Evolutionary conservation across 768 basidiomycete genomes (phyloP).

Genomic region (Amanita rubescens): DNA sequence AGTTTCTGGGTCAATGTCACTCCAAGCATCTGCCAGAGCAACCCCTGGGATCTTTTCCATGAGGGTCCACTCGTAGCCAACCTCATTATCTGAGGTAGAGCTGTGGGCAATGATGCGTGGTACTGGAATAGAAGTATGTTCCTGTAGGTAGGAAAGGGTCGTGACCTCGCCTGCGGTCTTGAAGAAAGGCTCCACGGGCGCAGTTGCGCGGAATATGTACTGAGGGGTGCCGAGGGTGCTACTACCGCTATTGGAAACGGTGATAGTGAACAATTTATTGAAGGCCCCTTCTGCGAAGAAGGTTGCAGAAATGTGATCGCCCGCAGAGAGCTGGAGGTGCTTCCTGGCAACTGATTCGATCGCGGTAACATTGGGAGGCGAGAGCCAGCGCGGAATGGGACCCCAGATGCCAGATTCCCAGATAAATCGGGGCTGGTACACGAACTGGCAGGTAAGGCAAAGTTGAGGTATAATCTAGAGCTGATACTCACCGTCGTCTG

Average conservation of each 20-base stretch:
- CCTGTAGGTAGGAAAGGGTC: slow-evolving; percentile 10
- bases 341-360: slow-evolving; percentile 6
- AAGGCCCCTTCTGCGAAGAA: slow-evolving; percentile 6
- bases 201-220: slow-evolving; percentile 6
- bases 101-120: slow-evolving; percentile 12
- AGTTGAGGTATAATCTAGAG: slow-evolving; percentile 2
- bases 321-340: slow-evolving; percentile 4
- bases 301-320: slow-evolving; percentile 3
- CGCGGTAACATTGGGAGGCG: slow-evolving; percentile 5
- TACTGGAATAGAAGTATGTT: slow-evolving; percentile 13
- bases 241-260: slow-evolving; percentile 5
- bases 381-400: slow-evolving; percentile 5
- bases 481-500: slow-evolving; percentile 4
- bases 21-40: slow-evolving; percentile 9
- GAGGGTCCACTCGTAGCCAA: slow-evolving; percentile 14
- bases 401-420: slow-evolving; percentile 7
- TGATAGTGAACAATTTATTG: slow-evolving; percentile 5
- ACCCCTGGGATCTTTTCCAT: slow-evolving; percentile 15
- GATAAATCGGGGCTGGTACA: slow-evolving; percentile 4
- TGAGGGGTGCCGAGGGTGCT: not conserved
- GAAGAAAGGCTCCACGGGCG: slow-evolving; percentile 6
- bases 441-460: slow-evolving; percentile 1
- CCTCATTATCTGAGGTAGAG: slow-evolving; percentile 12
- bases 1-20: slow-evolving; percentile 3
- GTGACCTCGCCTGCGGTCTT: slow-evolving; percentile 11